These are phyloP conservation scores for Volvox carteri DNA, from an alignment of 163 green algal genomes.

Conservation along the genomic window DNA sequence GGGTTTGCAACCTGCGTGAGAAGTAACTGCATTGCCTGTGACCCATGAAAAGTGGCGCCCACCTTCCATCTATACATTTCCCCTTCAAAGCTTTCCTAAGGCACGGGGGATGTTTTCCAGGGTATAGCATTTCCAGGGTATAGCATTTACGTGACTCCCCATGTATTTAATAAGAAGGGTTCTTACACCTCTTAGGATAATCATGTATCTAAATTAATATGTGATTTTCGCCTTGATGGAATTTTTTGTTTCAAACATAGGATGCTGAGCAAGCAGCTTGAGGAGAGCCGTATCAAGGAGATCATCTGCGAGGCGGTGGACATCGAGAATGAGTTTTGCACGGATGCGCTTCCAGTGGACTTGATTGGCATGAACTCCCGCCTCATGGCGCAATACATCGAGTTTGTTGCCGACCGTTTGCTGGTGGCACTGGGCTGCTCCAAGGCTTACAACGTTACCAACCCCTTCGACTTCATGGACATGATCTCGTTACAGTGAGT, in stretches of 20 bases:
- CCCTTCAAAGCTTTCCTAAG: too few species aligned
- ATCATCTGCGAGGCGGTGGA: constrained; percentile 96
- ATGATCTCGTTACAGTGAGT: constrained; percentile 93
- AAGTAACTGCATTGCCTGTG: too few species aligned
- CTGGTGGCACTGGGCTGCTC: constrained; percentile 84
- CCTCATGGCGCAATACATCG: constrained; percentile 97
- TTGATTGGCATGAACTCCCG: constrained; percentile 98
- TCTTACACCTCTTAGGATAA: too few species aligned
- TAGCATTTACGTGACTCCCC: too few species aligned
- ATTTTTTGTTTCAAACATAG: too few species aligned
- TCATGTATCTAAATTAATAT: too few species aligned
- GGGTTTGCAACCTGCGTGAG: too few species aligned
- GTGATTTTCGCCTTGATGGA: too few species aligned
- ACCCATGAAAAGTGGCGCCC: too few species aligned
- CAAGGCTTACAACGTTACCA: constrained; percentile 92
- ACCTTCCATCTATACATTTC: neutral
- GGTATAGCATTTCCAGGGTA: too few species aligned
- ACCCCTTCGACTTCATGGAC: constrained; percentile 99
- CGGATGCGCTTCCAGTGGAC: constrained; percentile 83
- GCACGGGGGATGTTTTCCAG: too few species aligned
- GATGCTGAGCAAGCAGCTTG: constrained; percentile 87
- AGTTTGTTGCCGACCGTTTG: constrained; percentile 98
- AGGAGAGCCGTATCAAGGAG: constrained; percentile 71
- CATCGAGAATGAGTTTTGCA: constrained; percentile 98
- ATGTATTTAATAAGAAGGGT: too few species aligned